Conservation (phyloP, 495 filamentous ascomycete species). For the Penicillium chermesinum region DNA sequence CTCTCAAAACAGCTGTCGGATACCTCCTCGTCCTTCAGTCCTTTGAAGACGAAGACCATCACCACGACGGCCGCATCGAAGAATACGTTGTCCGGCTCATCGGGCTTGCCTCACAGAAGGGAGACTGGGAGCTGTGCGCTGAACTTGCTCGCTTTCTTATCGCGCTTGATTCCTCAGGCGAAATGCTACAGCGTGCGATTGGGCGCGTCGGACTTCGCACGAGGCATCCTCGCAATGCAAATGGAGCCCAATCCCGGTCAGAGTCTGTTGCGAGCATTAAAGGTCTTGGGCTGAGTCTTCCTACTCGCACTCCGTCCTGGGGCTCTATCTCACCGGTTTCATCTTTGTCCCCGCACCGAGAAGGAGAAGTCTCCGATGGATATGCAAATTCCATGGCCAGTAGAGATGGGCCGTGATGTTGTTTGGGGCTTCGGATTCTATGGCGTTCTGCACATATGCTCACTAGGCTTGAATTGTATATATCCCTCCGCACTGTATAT, state of each 20-base stretch:
- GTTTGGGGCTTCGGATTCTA: not conserved
- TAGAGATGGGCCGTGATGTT: slow-evolving; percentile 12
- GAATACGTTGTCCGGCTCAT: slow-evolving; percentile 71
- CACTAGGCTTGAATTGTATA: not conserved
- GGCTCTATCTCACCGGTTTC: slow-evolving; percentile 32
- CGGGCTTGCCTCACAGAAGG: slow-evolving; percentile 71
- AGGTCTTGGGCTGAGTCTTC: slow-evolving; percentile 37
- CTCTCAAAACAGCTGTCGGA: slow-evolving; percentile 92
- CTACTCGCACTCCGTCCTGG: slow-evolving; percentile 34
- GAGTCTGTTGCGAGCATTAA: slow-evolving; percentile 29
- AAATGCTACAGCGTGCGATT: slow-evolving; percentile 74
- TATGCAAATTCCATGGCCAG: slow-evolving; percentile 13
- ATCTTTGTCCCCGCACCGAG: slow-evolving; percentile 25
- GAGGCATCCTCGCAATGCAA: slow-evolving; percentile 17
- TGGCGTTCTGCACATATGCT: no score
- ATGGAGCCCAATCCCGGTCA: slow-evolving; percentile 18
- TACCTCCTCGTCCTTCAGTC: slow-evolving; percentile 95
- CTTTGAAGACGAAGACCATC: slow-evolving; percentile 77
- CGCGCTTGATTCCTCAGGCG: slow-evolving; percentile 81
- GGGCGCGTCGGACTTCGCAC: slow-evolving; percentile 54
- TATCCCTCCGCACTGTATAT: no score
- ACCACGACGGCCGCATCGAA: slow-evolving; percentile 57
- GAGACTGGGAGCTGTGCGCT: slow-evolving; percentile 95
- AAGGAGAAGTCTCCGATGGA: slow-evolving; percentile 21
- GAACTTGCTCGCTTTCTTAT: slow-evolving; percentile 91